A percentile compares a stretch with the other conserved stretches of the same genome.
Evolutionary conservation across 2,329 filamentous ascomycete species (phyloP).

Genomic region (Penicillium sp.): DNA sequence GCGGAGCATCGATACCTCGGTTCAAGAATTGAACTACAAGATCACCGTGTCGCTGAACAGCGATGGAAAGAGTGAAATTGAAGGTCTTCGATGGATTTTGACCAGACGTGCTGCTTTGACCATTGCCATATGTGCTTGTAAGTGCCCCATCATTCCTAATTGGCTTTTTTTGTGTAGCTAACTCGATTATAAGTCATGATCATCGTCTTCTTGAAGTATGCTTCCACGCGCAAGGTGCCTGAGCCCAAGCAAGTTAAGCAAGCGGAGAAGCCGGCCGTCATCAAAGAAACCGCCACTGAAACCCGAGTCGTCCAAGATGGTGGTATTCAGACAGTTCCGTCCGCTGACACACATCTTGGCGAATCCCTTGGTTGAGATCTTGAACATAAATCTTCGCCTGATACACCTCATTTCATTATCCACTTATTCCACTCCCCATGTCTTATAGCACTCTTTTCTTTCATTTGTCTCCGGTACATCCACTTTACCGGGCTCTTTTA

Average conservation of each 20-base stretch:
- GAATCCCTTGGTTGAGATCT: slow-evolving; percentile 32
- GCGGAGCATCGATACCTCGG: slow-evolving; percentile 77
- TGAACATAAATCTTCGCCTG: not conserved
- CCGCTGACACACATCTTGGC: slow-evolving; percentile 24
- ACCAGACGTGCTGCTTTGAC: slow-evolving; percentile 63
- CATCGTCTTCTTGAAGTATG: slow-evolving; percentile 47
- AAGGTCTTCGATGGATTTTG: slow-evolving; percentile 83
- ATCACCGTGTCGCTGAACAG: slow-evolving; percentile 88
- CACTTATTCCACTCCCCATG: not conserved
- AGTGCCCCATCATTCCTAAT: slow-evolving; percentile 17
- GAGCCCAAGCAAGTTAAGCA: slow-evolving; percentile 37
- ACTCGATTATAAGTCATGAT: slow-evolving; percentile 43
- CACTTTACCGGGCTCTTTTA: not conserved
- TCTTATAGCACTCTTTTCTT: slow-evolving; percentile 1
- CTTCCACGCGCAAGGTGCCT: slow-evolving; percentile 40
- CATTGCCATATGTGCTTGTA: slow-evolving; percentile 53
- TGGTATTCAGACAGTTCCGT: slow-evolving; percentile 13
- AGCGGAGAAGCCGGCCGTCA: slow-evolving; percentile 27
- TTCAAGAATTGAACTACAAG: slow-evolving; percentile 94
- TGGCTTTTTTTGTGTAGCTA: slow-evolving; percentile 3
- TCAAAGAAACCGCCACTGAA: slow-evolving; percentile 31
- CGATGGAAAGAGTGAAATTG: slow-evolving; percentile 87
- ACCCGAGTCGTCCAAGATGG: slow-evolving; percentile 20
- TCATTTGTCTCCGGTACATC: slow-evolving; percentile 5
- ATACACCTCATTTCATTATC: not conserved